These are phyloP conservation scores for Balakata baccata DNA, from an alignment of 345 rosid genomes.

Conservation along the genomic window DNA sequence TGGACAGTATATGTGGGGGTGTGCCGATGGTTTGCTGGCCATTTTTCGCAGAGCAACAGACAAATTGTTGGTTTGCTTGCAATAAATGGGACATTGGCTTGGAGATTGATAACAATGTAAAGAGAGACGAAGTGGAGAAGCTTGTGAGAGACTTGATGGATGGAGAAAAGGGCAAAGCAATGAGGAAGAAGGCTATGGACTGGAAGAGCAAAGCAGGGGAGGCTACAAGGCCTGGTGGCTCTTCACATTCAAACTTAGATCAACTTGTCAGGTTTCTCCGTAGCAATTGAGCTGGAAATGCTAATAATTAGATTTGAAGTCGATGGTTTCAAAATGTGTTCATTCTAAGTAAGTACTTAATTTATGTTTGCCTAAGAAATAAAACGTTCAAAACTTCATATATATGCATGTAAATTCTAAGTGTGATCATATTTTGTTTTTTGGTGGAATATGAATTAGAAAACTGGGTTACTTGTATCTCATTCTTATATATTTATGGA, in stretches of 20 bases:
- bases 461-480: too few species aligned
- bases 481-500: too few species aligned
- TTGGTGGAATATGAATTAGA: too few species aligned
- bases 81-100: constrained; percentile 16
- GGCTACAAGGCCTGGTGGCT: background rate
- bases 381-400: too few species aligned
- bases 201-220: constrained; percentile 8
- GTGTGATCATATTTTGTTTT: too few species aligned
- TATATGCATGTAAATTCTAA: too few species aligned
- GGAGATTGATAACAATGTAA: constrained; percentile 17
- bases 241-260: background rate
- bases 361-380: too few species aligned
- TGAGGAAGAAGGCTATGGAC: constrained; percentile 7
- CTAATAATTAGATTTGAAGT: too few species aligned
- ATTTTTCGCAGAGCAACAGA: constrained; percentile 23
- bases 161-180: constrained; percentile 1
- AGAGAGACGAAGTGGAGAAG: constrained; percentile 15
- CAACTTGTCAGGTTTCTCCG: background rate
- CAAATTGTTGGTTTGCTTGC: constrained; percentile 21
- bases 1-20: constrained; percentile 14
- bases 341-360: too few species aligned
- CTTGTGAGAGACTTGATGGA: constrained; percentile 2
- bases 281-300: background rate
- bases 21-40: constrained; percentile 27
- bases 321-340: too few species aligned